Base-by-base conservation (phyloP, 2,329 filamentous ascomycete species). In the Sordariomycetes sp. region DNA sequence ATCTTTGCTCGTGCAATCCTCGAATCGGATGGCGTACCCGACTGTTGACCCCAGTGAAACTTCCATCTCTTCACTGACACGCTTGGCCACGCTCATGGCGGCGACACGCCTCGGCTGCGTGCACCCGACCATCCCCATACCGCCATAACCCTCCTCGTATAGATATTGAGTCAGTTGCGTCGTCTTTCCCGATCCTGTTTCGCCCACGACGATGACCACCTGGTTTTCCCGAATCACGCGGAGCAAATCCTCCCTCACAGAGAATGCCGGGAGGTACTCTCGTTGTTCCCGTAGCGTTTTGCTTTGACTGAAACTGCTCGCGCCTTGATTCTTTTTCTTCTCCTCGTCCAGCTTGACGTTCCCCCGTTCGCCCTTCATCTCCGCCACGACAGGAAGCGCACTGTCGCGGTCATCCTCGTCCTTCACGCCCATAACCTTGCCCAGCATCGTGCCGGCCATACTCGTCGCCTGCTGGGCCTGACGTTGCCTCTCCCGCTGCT, bases 51-150 rank as follows among this genome's bases (percentile, higher is more conserved):
- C 94, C 11, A 99, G 77, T 59, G 87, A 87, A 52, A 96, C 91
- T 64, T 96, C 89, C 95, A 99, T 99, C 74, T 99, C 94, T 73
- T 99, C 94, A 59, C 90, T 90, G 46, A 99, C 94, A 77, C 94
- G 91, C 71, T 97, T 97, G 1, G 94, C 94, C 32, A 99, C 94
- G 74, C 92, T 97, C 94, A 99, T 99, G 24, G 94, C 94, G 25
- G 94, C 94, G 37, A 99, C 95, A 78, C 94, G 89, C 66, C 94
- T 85, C 57, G 94, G 94, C 65, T 99, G 94, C 1, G 94, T 99
- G 69, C 94, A 99, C 4, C 91, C 93, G 65, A 99, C 97, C 80
- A 97, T 86, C 54, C 94, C 94, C 35, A 80, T 75, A 58, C 87
- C 88, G 16, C 87, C 90, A 69, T 97, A 99, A 1, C 95, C 95